Conservation (phyloP, 352 stramenopile species). For the Phytophthora brassicae region DNA sequence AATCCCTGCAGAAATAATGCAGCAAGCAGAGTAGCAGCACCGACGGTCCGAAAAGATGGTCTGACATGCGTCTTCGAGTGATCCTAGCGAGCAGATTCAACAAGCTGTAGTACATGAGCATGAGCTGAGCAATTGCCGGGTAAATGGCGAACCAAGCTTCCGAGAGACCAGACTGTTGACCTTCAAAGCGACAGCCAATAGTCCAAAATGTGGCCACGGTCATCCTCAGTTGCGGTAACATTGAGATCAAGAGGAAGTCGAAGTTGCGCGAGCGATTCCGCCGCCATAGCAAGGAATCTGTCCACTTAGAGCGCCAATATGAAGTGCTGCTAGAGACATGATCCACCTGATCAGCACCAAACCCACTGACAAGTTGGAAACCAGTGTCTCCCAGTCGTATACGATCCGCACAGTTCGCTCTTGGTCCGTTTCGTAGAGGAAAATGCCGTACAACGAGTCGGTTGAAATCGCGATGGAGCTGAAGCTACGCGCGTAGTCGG, state of each 20-base stretch:
- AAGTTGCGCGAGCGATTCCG: too few relatives aligned
- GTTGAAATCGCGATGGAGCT: too few relatives aligned
- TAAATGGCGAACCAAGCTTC: conserved; percentile 32
- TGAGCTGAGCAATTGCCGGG: conserved; percentile 22
- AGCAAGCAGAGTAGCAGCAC: conserved; percentile 6
- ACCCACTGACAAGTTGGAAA: too few relatives aligned
- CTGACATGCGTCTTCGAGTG: conserved; percentile 6
- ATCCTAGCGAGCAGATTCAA: conserved; percentile 25
- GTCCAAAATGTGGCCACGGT: conserved; percentile 36
- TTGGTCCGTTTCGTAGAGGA: too few relatives aligned
- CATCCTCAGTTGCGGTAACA: conserved; percentile 37
- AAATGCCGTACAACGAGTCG: too few relatives aligned
- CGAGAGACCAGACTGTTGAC: conserved; percentile 30
- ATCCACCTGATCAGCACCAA: too few relatives aligned
- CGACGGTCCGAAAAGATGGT: conserved; percentile 9
- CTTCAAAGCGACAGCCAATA: conserved; percentile 40
- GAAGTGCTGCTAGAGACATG: conserved; percentile 25
- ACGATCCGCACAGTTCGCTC: too few relatives aligned
- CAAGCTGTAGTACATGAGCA: conserved; percentile 27
- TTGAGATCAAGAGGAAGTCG: background rate
- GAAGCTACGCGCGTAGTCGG: too few relatives aligned
- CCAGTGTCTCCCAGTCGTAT: too few relatives aligned
- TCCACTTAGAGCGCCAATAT: background rate
- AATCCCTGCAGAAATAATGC: conserved; percentile 11
- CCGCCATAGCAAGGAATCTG: background rate